Evolutionary conservation across 2,329 filamentous ascomycete genomes (phyloP), one percentile per base, ranked within the genome.

Genomic region (Arthrobotrys entomopaga): DNA sequence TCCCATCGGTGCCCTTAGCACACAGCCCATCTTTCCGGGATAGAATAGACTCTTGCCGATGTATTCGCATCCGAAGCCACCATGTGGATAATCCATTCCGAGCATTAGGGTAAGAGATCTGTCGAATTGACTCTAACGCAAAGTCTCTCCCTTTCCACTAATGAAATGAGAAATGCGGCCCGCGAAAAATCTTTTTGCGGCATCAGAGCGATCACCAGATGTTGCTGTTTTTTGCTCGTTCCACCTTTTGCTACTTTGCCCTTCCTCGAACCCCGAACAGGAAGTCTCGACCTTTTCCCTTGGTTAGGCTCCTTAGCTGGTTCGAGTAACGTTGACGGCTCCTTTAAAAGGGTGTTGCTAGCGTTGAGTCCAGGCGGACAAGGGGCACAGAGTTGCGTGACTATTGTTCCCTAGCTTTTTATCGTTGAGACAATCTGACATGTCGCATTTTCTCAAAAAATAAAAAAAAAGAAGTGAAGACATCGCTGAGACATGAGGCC

Each of bases 101-200:
- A 59, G 56, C 40, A 11, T 19, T 48, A 19, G 20, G 22, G 15
- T 34, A 19, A 53, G 46, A 46, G 42, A 15, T 19, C n/a, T 19
- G 8, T 13, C 5, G 19, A 50, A 7, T 34, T 34, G 46, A 19
- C 16, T 16, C 11, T 20, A 19, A 6, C 46, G 46, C 29, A 50
- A 22, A 50, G 20, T 22, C 46, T 20, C 24, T 46, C 40, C 15
- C 13, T 11, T 20, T 40, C 10, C 56, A n/a, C 42, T 40, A 19
- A 20, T 40, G 22, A 20, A 38, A 38, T 24, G 43, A 38, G 42
- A 34, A 42, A 60, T 69, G 49, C 65, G 56, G 56, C 65, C 34
- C 46, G 57, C 57, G 24, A 40, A 42, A 59, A 46, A 6, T 26
- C 24, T 20, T 48, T 59, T 34, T 59, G 56, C 56, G 56, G 56